Evolutionary conservation across 176 grass and related monocot genomes (phyloP).

Genomic region (Pharus latifolius): DNA sequence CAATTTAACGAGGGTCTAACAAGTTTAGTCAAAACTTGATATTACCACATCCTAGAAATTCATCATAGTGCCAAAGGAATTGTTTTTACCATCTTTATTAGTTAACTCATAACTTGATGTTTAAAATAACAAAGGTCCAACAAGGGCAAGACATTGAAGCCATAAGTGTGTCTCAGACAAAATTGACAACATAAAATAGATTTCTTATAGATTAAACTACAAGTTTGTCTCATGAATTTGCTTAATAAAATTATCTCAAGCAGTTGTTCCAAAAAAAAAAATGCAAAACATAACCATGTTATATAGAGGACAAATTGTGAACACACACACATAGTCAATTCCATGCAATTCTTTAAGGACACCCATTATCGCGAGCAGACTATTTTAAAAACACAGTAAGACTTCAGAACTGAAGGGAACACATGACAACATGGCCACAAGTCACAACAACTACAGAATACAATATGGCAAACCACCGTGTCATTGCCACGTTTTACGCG

Average conservation of each 20-base stretch:
- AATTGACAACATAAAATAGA: neutral
- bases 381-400: neutral
- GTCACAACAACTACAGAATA: constrained; percentile 12
- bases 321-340: no score
- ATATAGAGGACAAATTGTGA: neutral
- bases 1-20: no score
- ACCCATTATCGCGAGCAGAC: neutral
- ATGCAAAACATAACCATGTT: neutral
- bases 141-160: neutral
- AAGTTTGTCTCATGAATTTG: neutral
- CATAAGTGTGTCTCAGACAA: neutral
- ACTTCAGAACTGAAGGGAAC: neutral
- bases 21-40: no score
- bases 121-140: neutral
- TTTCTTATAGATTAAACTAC: neutral
- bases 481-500: neutral
- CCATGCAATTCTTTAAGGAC: no score
- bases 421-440: neutral
- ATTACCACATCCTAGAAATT: no score
- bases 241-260: neutral
- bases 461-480: neutral
- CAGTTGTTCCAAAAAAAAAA: neutral
- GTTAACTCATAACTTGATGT: neutral
- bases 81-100: neutral
- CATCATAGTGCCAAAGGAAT: no score